Conservation (phyloP, 169 alveolate species). For the Babesia gibsoni region DNA sequence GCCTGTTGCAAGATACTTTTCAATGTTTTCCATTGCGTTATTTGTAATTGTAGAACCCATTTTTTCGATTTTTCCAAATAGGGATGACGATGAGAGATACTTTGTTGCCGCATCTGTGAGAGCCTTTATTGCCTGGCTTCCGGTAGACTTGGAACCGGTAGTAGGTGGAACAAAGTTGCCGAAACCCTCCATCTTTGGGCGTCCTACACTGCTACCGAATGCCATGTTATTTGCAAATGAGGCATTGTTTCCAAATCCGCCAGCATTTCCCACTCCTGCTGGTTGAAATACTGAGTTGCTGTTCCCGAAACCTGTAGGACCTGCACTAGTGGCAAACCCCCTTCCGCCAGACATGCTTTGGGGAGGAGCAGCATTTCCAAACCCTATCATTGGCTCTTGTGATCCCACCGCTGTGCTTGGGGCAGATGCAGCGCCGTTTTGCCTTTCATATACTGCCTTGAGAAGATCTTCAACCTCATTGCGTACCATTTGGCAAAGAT, state of each 20-base stretch:
- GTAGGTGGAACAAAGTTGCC: constrained; percentile 20
- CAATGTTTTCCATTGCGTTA: constrained; percentile 47
- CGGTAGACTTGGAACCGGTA: background rate
- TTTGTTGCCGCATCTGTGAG: constrained; percentile 50
- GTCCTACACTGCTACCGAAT: background rate
- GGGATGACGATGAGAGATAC: constrained; percentile 27
- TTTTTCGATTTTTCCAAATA: constrained; percentile 38
- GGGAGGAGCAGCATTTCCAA: constrained; percentile 28
- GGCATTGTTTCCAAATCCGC: background rate
- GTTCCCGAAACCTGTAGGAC: background rate
- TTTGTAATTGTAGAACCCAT: constrained; percentile 53
- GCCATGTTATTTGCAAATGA: background rate
- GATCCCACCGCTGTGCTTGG: background rate
- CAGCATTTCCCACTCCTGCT: background rate
- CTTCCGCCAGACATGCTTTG: background rate
- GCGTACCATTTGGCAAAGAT: constrained; percentile 43
- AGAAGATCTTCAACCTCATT: constrained; percentile 60
- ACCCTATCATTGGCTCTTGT: constrained; percentile 50
- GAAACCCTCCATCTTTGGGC: constrained; percentile 44
- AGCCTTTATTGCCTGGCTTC: constrained; percentile 37
- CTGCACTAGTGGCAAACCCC: no score
- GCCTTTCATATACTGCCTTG: constrained; percentile 32
- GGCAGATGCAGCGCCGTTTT: background rate
- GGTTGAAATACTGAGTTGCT: no score
- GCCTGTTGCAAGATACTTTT: constrained; percentile 19